Evolutionary conservation across 202 grass and related monocot genomes (phyloP).

Genomic region (Setaria italica): DNA sequence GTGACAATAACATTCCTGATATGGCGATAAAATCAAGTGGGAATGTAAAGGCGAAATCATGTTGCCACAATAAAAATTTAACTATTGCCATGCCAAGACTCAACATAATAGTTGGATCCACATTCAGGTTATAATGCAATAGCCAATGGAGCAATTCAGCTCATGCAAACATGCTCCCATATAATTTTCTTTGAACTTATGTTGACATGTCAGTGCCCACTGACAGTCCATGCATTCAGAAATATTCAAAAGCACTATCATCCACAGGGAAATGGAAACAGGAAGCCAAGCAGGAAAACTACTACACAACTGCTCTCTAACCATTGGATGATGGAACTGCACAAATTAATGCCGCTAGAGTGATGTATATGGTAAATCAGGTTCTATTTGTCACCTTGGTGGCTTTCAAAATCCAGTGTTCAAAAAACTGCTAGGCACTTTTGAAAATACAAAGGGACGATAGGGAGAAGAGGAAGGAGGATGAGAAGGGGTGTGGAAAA

Average conservation of each 20-base stretch:
- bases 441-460: too few species aligned
- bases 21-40: not conserved
- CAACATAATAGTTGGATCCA: not conserved
- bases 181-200: not conserved
- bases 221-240: not conserved
- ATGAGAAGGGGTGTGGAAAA: too few species aligned
- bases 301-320: not conserved
- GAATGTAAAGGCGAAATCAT: conserved; percentile 2
- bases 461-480: too few species aligned
- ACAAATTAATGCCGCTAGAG: not conserved
- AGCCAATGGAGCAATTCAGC: not conserved
- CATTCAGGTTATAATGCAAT: not conserved
- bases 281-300: not conserved
- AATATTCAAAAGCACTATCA: not conserved
- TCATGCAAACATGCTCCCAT: not conserved
- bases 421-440: too few species aligned
- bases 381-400: not conserved
- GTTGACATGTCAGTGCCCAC: not conserved
- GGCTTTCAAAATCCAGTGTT: not conserved
- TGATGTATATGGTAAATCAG: conserved; percentile 8
- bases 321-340: not conserved
- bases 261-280: not conserved
- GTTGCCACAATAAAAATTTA: conserved; percentile 21
- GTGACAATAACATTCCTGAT: not conserved
- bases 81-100: not conserved